Percentiles rank a stretch among this genome's conserved stretches.
phyloP scores from a whole-genome alignment of 2,329 filamentous ascomycete species.

The Fusarium coicis region DNA sequence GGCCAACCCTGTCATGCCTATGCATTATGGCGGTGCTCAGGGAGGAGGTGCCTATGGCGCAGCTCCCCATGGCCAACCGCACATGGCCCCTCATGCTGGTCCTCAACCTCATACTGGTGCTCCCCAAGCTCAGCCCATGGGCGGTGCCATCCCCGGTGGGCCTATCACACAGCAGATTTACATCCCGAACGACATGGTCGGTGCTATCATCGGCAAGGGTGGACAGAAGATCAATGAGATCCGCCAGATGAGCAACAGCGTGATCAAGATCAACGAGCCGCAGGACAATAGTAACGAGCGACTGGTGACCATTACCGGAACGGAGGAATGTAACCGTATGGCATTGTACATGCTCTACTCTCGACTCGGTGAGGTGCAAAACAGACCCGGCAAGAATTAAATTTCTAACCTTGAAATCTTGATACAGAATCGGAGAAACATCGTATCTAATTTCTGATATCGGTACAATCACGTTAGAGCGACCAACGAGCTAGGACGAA shows the following conservation, averaged over 20 bases:
- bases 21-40: conserved; percentile 84
- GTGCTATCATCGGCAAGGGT: conserved; percentile 98
- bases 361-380: conserved; percentile 78
- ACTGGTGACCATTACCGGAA: conserved; percentile 95
- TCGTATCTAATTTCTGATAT: conserved; percentile 48
- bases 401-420: conserved; percentile 43
- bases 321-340: conserved; percentile 99
- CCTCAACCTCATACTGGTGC: conserved; percentile 70
- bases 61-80: conserved; percentile 79
- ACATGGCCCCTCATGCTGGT: conserved; percentile 70
- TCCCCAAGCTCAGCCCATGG: conserved; percentile 79
- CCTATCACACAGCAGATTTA: conserved; percentile 98
- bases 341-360: conserved; percentile 99
- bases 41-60: conserved; percentile 77
- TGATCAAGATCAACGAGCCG: conserved; percentile 99
- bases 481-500: conserved; percentile 13
- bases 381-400: conserved; percentile 38
- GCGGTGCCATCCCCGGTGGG: conserved; percentile 65
- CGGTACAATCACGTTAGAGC: conserved; percentile 26
- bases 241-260: conserved; percentile 93
- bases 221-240: conserved; percentile 99
- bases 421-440: conserved; percentile 58
- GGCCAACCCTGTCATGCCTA: conserved; percentile 70
- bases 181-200: conserved; percentile 99
- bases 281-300: conserved; percentile 99